Conservation (phyloP, 2,329 filamentous ascomycete genomes). For the Sporothrix dimorphospora region DNA sequence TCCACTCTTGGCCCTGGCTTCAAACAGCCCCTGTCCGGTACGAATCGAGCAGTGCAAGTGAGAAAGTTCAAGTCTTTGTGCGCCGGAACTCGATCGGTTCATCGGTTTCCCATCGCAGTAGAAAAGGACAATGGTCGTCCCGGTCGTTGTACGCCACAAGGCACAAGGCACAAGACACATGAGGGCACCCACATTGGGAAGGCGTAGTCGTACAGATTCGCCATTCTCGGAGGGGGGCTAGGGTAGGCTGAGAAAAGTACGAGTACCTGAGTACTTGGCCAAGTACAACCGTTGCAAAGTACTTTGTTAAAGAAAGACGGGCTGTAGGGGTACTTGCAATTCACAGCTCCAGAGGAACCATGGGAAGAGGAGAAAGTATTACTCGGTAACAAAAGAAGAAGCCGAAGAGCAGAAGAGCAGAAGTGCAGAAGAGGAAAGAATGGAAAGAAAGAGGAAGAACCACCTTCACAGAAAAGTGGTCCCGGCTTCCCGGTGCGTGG, state of each 20-base stretch:
- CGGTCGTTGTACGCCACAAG: too few species aligned
- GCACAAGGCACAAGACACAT: neutral
- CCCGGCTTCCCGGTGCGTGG: conserved; percentile 22
- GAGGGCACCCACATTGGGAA: neutral
- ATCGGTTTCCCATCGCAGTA: too few species aligned
- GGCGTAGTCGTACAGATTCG: neutral
- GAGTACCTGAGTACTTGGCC: too few species aligned
- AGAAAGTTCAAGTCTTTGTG: too few species aligned
- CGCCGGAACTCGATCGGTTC: too few species aligned
- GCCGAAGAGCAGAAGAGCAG: too few species aligned
- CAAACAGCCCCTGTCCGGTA: neutral
- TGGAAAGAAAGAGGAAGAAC: neutral
- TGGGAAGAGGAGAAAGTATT: neutral
- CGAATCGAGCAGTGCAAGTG: neutral
- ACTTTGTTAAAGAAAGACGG: neutral
- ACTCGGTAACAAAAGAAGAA: neutral
- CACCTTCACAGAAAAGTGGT: conserved; percentile 10
- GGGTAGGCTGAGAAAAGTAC: neutral
- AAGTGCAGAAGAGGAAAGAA: neutral
- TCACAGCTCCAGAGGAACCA: neutral
- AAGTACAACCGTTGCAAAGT: too few species aligned
- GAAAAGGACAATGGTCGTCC: too few species aligned
- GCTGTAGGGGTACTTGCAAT: neutral
- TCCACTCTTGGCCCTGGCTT: neutral
- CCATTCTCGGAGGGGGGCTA: neutral